A percentile compares a stretch with the other conserved stretches of the same genome.
phyloP scores from a whole-genome alignment of 495 filamentous ascomycete genomes.

The Cladorrhinum samala region DNA sequence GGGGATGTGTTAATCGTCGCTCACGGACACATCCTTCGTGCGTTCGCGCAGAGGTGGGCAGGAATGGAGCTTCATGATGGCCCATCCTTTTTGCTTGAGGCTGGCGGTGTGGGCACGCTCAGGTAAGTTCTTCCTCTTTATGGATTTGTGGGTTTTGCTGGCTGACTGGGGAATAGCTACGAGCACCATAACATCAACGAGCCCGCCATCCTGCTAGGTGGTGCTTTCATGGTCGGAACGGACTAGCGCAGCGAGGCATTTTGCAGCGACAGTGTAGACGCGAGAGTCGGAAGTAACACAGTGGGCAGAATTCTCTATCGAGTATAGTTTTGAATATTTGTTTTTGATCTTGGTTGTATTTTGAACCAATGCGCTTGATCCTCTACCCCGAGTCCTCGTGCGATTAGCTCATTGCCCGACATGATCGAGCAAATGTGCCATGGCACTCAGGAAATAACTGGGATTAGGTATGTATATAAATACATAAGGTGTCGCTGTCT shows the following conservation, averaged over 20 bases:
- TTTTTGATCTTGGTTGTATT: background rate
- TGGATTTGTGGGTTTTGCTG: constrained; percentile 6
- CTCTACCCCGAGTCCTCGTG: too few relatives aligned
- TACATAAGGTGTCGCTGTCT: background rate
- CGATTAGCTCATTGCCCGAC: too few relatives aligned
- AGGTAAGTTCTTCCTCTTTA: constrained; percentile 40
- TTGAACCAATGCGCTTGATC: background rate
- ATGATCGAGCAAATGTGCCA: too few relatives aligned
- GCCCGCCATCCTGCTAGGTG: constrained; percentile 64
- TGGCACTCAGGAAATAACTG: too few relatives aligned
- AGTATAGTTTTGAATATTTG: background rate
- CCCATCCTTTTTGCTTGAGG: constrained; percentile 65
- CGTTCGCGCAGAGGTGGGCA: constrained; percentile 87
- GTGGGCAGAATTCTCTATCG: background rate
- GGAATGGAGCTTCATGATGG: constrained; percentile 60
- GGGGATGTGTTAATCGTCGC: constrained; percentile 60
- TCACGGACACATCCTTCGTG: constrained; percentile 83
- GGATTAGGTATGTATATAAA: too few relatives aligned
- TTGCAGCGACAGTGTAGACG: background rate
- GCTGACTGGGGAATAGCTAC: constrained; percentile 39
- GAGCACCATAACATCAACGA: constrained; percentile 61
- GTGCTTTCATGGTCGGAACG: constrained; percentile 56
- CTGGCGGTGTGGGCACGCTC: constrained; percentile 79
- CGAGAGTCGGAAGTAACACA: background rate
- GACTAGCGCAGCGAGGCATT: constrained; percentile 4